phyloP scores from a whole-genome alignment of 768 basidiomycete species.

The Hygrophorus pudorinus region DNA sequence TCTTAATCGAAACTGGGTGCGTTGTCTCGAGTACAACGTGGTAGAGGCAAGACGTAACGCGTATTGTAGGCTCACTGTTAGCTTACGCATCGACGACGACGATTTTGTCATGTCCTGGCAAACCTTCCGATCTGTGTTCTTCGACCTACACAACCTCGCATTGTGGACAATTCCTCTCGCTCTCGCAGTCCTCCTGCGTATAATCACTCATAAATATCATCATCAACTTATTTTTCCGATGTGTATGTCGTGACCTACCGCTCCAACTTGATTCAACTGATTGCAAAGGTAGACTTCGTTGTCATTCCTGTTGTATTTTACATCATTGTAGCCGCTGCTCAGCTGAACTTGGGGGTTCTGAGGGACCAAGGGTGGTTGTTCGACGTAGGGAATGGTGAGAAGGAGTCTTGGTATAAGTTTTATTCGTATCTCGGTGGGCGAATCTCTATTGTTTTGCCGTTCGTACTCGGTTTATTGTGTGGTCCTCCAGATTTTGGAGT shows the following conservation, averaged over 20 bases:
- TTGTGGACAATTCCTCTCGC: slow-evolving; percentile 76
- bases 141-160: slow-evolving; percentile 47
- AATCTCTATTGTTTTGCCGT: neutral
- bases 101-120: slow-evolving; percentile 59
- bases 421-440: slow-evolving; percentile 69
- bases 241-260: slow-evolving; percentile 38
- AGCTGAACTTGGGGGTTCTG: slow-evolving; percentile 49
- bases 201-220: slow-evolving; percentile 70
- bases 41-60: neutral
- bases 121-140: slow-evolving; percentile 60
- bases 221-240: slow-evolving; percentile 90
- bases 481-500: slow-evolving; percentile 42
- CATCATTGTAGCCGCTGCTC: slow-evolving; percentile 53
- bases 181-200: slow-evolving; percentile 66
- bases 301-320: slow-evolving; percentile 81
- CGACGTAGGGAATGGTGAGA: slow-evolving; percentile 38
- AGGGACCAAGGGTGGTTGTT: slow-evolving; percentile 79
- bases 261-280: neutral
- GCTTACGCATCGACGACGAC: slow-evolving; percentile 72
- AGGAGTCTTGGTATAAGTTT: slow-evolving; percentile 72
- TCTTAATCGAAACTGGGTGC: slow-evolving; percentile 83
- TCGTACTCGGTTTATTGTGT: neutral
- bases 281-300: slow-evolving; percentile 50
- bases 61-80: slow-evolving; percentile 61
- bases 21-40: slow-evolving; percentile 9